phyloP scores from a whole-genome alignment of 2,329 filamentous ascomycete species.

The Ilyonectria mors-panacis region DNA sequence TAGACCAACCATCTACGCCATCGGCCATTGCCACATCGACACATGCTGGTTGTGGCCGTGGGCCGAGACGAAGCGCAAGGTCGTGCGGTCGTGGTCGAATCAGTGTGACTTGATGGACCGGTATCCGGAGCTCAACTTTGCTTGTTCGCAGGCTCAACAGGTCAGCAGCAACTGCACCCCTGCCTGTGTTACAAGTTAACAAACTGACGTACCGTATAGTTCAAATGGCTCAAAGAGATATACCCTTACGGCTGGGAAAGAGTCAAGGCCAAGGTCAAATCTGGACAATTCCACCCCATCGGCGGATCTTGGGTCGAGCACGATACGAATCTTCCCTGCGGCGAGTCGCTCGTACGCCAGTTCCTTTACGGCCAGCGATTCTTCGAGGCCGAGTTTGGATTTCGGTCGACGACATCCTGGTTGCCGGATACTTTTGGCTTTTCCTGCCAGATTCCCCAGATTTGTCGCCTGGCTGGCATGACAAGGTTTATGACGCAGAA shows the following conservation, averaged over 20 bases:
- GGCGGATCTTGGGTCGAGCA: slow-evolving; percentile 99
- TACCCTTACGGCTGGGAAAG: slow-evolving; percentile 92
- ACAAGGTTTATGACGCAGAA: slow-evolving; percentile 97
- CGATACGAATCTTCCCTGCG: slow-evolving; percentile 96
- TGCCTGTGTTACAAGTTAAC: slow-evolving; percentile 85
- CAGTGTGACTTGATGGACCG: slow-evolving; percentile 96
- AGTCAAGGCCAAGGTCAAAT: slow-evolving; percentile 91
- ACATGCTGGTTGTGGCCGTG: slow-evolving; percentile 99
- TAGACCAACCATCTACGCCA: slow-evolving; percentile 95
- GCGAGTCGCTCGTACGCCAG: slow-evolving; percentile 93
- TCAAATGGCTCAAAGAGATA: slow-evolving; percentile 93
- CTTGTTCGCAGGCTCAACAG: slow-evolving; percentile 96
- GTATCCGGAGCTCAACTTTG: slow-evolving; percentile 94
- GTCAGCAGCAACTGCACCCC: slow-evolving; percentile 83
- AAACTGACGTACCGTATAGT: slow-evolving; percentile 56
- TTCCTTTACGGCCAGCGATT: slow-evolving; percentile 96
- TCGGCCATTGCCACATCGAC: slow-evolving; percentile 98
- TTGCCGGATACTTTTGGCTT: slow-evolving; percentile 98
- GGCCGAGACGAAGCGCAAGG: slow-evolving; percentile 97
- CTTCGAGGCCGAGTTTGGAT: slow-evolving; percentile 93
- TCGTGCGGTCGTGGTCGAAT: slow-evolving; percentile 95
- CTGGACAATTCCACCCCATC: slow-evolving; percentile 93
- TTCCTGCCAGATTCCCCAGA: slow-evolving; percentile 92
- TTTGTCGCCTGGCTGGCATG: slow-evolving; percentile 95
- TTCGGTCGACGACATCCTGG: slow-evolving; percentile 94